Evolutionary conservation across 768 basidiomycete species (phyloP).

Genomic region (Mycena filopes): DNA sequence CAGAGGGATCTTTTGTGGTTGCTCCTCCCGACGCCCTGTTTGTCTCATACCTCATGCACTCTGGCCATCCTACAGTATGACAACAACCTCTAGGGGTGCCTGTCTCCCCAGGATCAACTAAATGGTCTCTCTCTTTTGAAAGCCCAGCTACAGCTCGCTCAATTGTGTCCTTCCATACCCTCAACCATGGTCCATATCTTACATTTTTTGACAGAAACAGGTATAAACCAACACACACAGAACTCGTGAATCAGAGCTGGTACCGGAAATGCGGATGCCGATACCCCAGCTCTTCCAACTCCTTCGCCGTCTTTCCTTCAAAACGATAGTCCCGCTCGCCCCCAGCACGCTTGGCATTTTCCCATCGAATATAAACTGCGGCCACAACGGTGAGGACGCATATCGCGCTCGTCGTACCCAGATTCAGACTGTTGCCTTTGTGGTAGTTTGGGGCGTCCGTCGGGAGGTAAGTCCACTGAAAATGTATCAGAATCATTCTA

Average conservation of each 20-base stretch:
- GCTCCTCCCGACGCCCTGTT: no score
- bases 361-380: constrained; percentile 50
- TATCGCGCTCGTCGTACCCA: constrained; percentile 48
- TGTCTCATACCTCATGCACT: no score
- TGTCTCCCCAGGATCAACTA: no score
- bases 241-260: constrained; percentile 41
- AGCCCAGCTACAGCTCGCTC: no score
- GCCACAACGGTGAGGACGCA: constrained; percentile 45
- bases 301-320: constrained; percentile 48
- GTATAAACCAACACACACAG: no score
- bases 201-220: no score
- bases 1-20: no score
- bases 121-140: no score
- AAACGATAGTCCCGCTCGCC: constrained; percentile 55
- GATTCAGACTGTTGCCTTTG: constrained; percentile 58
- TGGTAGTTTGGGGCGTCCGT: constrained; percentile 57
- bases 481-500: not conserved
- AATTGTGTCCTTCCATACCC: no score
- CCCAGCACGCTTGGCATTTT: constrained; percentile 55
- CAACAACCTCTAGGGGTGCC: no score
- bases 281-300: constrained; percentile 54
- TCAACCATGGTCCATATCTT: no score
- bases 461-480: constrained; percentile 58
- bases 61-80: no score
- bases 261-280: constrained; percentile 58